Conservation (phyloP, 164 flowering plant species). For the Macadamia tetraphylla region DNA sequence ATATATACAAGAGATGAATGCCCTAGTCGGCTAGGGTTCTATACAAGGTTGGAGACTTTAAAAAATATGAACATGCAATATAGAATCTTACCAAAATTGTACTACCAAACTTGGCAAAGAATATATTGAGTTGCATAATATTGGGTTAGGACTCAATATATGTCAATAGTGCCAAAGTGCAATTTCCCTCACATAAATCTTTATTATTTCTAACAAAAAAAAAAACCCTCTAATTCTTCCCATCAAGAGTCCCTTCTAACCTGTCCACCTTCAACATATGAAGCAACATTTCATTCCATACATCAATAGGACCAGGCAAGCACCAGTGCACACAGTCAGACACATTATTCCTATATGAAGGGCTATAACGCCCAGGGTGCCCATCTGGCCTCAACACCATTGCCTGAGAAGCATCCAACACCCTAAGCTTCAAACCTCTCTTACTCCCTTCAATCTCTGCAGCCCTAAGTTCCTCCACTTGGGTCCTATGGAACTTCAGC, state of each 20-base stretch:
- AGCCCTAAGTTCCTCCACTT: conserved; percentile 38
- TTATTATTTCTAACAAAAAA: too few species aligned
- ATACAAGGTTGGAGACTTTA: too few species aligned
- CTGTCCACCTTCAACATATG: neutral
- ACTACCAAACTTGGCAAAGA: too few species aligned
- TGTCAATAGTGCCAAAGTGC: too few species aligned
- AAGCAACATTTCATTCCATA: neutral
- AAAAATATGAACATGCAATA: too few species aligned
- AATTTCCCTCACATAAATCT: too few species aligned
- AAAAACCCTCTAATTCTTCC: neutral
- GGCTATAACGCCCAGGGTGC: neutral
- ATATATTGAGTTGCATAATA: too few species aligned
- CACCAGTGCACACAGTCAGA: neutral
- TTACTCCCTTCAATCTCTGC: conserved; percentile 22
- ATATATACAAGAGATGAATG: too few species aligned
- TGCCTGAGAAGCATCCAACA: neutral
- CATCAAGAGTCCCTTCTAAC: neutral
- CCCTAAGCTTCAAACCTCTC: neutral
- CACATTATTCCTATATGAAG: neutral
- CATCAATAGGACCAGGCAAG: neutral
- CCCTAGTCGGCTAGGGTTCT: too few species aligned
- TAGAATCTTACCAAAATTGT: too few species aligned
- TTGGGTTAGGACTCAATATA: too few species aligned
- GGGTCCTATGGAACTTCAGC: conserved; percentile 45
- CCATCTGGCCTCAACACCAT: neutral